A percentile compares a stretch with the other conserved stretches of the same genome.
Evolutionary conservation across 73 alveolate species (phyloP).

Genomic region (Paramecium bursaria): DNA sequence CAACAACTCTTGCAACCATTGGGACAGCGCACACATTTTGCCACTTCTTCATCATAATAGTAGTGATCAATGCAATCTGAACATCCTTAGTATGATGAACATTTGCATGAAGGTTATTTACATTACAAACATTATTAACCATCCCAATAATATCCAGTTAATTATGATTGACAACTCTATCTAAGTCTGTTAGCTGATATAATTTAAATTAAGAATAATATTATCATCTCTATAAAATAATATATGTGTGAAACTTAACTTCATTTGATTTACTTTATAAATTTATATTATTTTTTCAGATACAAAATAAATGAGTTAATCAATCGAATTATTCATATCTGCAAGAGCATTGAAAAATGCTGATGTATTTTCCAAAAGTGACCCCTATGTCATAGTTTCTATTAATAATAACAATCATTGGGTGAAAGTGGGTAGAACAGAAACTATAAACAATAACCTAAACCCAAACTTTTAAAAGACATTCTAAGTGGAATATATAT

Average conservation of each 20-base stretch:
- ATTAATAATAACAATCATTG: slow-evolving; percentile 43
- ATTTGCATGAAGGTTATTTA: slow-evolving; percentile 44
- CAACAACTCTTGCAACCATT: slow-evolving; percentile 26
- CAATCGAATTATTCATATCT: slow-evolving; percentile 69
- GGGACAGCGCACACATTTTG: slow-evolving; percentile 27
- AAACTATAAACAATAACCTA: slow-evolving; percentile 66
- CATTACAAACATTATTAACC: slow-evolving; percentile 18
- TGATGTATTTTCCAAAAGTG: slow-evolving; percentile 71
- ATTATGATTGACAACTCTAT: slow-evolving; percentile 8
- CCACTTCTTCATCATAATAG: slow-evolving; percentile 1
- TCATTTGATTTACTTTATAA: too few relatives aligned
- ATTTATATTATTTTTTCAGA: too few relatives aligned
- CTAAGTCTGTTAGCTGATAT: neutral
- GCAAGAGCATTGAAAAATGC: slow-evolving; percentile 75
- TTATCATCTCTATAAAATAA: too few relatives aligned
- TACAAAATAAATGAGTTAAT: too few relatives aligned
- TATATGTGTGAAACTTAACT: too few relatives aligned
- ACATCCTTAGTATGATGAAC: slow-evolving; percentile 9
- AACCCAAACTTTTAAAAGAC: slow-evolving; percentile 86
- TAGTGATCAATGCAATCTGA: slow-evolving; percentile 5
- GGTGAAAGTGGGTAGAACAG: slow-evolving; percentile 72
- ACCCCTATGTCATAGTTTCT: slow-evolving; percentile 71
- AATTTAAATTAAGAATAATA: too few relatives aligned
- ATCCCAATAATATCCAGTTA: slow-evolving; percentile 47
- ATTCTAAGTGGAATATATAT: slow-evolving; percentile 58